These are phyloP conservation scores for Tulasnella sp. DNA, from an alignment of 768 basidiomycete genomes.

Conservation along the genomic window DNA sequence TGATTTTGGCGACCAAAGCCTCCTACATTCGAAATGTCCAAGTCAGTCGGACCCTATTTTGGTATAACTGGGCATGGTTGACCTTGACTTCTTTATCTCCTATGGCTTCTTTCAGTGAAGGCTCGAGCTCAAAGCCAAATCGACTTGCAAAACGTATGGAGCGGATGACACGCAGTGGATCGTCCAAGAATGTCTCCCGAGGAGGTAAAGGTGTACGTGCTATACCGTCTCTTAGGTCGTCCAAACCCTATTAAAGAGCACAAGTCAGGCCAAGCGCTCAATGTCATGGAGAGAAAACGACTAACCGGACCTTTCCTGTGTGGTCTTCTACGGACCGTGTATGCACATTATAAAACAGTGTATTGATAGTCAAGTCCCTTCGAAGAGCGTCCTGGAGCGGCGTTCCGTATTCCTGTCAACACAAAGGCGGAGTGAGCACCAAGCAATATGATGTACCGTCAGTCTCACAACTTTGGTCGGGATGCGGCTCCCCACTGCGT, in stretches of 20 bases:
- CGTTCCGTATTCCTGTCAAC: conserved; percentile 70
- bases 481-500: conserved; percentile 77
- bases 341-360: conserved; percentile 93
- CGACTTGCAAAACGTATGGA: conserved; percentile 87
- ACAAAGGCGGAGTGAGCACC: not conserved
- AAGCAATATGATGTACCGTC: not conserved
- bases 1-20: conserved; percentile 67
- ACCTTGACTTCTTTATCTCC: conserved; percentile 56
- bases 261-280: not conserved
- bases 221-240: conserved; percentile 66
- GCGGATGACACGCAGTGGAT: conserved; percentile 85
- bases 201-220: conserved; percentile 87
- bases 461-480: conserved; percentile 69
- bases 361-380: conserved; percentile 90
- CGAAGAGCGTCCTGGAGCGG: conserved; percentile 83
- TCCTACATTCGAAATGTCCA: conserved; percentile 29
- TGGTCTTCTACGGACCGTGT: conserved; percentile 74
- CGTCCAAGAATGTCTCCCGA: conserved; percentile 79
- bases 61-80: not conserved
- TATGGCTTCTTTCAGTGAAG: conserved; percentile 52
- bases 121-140: conserved; percentile 69
- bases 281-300: not conserved
- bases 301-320: conserved; percentile 51
- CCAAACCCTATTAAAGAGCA: conserved; percentile 48
- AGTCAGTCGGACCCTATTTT: not conserved